phyloP scores from a whole-genome alignment of 495 filamentous ascomycete species.

The Neurospora intermedia region DNA sequence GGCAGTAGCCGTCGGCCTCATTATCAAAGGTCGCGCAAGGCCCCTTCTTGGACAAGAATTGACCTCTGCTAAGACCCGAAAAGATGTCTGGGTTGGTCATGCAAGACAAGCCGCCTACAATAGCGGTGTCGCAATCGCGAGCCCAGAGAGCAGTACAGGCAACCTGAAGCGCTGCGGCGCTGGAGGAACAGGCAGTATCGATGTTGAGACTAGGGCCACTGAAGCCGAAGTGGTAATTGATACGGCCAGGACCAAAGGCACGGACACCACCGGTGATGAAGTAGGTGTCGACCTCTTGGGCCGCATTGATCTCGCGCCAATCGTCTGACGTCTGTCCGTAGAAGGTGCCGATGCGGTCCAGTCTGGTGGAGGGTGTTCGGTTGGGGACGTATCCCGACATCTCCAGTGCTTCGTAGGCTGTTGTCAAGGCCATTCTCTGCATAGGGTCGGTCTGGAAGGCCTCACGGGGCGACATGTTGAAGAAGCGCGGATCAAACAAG shows the following conservation, averaged over 20 bases:
- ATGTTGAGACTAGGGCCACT: slow-evolving; percentile 75
- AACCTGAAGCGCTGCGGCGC: slow-evolving; percentile 70
- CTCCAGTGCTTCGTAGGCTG: slow-evolving; percentile 84
- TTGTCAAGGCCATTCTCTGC: slow-evolving; percentile 72
- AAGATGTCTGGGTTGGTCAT: slow-evolving; percentile 81
- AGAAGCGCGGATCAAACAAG: slow-evolving; percentile 78
- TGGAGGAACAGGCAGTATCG: slow-evolving; percentile 86
- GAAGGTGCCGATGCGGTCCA: slow-evolving; percentile 81
- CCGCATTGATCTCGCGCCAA: slow-evolving; percentile 83
- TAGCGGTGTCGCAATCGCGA: slow-evolving; percentile 75
- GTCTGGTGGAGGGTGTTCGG: slow-evolving; percentile 69
- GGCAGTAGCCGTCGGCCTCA: slow-evolving; percentile 67
- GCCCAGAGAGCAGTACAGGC: slow-evolving; percentile 75
- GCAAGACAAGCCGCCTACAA: slow-evolving; percentile 70
- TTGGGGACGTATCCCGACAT: slow-evolving; percentile 85
- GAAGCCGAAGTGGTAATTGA: slow-evolving; percentile 82
- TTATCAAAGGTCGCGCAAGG: slow-evolving; percentile 75
- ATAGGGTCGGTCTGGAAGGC: slow-evolving; percentile 83
- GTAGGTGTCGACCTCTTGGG: slow-evolving; percentile 86
- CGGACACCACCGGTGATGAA: slow-evolving; percentile 84
- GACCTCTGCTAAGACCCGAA: slow-evolving; percentile 68
- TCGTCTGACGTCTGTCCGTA: slow-evolving; percentile 91
- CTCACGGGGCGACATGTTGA: slow-evolving; percentile 94
- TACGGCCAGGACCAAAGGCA: slow-evolving; percentile 78
- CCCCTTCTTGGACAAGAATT: slow-evolving; percentile 71